Conservation (phyloP, 2,329 filamentous ascomycete genomes). For the Huntiella savannae region DNA sequence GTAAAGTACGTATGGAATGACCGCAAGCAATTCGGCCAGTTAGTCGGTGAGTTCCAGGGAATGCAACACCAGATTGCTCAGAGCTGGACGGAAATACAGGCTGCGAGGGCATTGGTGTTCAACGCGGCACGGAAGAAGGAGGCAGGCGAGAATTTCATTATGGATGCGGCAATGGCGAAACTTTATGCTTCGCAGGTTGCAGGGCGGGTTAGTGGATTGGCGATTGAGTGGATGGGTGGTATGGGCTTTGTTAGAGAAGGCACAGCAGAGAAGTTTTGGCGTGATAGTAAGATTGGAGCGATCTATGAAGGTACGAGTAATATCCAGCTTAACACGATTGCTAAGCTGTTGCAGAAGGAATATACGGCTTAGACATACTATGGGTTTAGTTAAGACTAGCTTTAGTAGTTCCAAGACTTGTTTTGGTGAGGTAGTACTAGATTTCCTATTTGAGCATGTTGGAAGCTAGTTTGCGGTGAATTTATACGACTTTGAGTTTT, state of each 20-base stretch:
- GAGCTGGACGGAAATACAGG: conserved; percentile 81
- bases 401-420: no score
- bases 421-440: no score
- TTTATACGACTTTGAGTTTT: no score
- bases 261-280: conserved; percentile 91
- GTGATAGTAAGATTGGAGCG: conserved; percentile 95
- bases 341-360: conserved; percentile 42
- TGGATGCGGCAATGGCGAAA: conserved; percentile 96
- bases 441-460: no score
- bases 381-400: no score
- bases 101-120: conserved; percentile 80
- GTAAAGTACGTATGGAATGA: conserved; percentile 96
- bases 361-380: conserved; percentile 25
- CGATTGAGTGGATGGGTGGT: conserved; percentile 97
- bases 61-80: conserved; percentile 99
- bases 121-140: conserved; percentile 98
- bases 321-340: conserved; percentile 49
- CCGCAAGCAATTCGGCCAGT: conserved; percentile 83
- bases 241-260: conserved; percentile 98
- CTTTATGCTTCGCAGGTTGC: conserved; percentile 87
- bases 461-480: no score
- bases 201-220: conserved; percentile 62
- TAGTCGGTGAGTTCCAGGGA: conserved; percentile 92
- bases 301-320: conserved; percentile 89
- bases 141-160: conserved; percentile 83